Base-by-base conservation (phyloP, 2,329 filamentous ascomycete genomes). In the Magnaporthales sp. region DNA sequence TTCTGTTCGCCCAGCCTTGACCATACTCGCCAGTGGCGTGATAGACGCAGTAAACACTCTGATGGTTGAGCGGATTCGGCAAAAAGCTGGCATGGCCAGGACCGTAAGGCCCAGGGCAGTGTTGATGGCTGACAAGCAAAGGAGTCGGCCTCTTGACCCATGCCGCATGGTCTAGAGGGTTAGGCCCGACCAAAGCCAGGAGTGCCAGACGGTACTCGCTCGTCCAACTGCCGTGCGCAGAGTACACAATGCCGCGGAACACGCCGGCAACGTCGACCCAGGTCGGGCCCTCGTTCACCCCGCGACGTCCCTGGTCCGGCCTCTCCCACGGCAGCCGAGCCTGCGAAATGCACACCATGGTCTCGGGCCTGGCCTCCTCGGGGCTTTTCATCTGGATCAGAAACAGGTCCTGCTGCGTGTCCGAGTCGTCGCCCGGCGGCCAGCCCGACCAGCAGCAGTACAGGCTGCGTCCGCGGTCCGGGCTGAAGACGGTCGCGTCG, bases 391-490 rank as follows among this genome's bases (percentile, higher is more conserved):
- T 71, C 65, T 66, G 63, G 62, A 69, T 66, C 61, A 71, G n/a
- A 30, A 70, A 71, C 24, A 71, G 66, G 60, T 71, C 69, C 65
- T 71, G 70, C 67, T 71, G 67, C 8, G 67, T 67, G 60, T 71
- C 70, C 15, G 68, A 67, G 56, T 65, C 29, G 54, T 69, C 68
- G 9, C 67, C 70, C 10, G 67, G 67, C n/a, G 70, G 69, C 70
- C 70, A 71, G 11, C 70, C 70, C 11, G 69, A 70, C 69, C 69
- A 71, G 66, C 70, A 71, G 58, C 68, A 67, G 60, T 70, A 71
- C 51, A 71, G 66, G 11, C 66, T 62, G 3, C 62, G 66, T 4
- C 66, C 67, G 6, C 67, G 65, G 5, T 66, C 70, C 8, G 24
- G 54, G 54, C 24, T 58, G 54, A 58, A 58, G 22, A 58, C 54